Conservation (phyloP, 345 rosid species). For the Populus alba region DNA sequence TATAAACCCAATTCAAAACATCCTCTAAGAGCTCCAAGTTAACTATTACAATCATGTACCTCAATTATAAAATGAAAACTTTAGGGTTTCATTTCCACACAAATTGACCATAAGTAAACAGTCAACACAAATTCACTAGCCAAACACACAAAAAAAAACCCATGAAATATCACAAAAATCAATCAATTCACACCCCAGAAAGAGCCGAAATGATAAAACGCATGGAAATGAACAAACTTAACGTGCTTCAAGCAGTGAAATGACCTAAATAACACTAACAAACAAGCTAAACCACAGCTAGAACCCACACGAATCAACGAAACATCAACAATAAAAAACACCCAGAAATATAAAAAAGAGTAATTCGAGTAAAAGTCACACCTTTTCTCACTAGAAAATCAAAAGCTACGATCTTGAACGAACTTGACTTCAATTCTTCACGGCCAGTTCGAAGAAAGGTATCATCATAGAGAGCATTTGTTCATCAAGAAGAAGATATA, state of each 20-base stretch:
- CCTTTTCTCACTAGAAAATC: constrained; percentile 22
- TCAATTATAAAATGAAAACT: constrained; percentile 21
- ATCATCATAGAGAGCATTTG: constrained; percentile 34
- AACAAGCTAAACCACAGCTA: constrained; percentile 27
- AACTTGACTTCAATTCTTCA: constrained; percentile 36
- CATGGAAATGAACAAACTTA: constrained; percentile 28
- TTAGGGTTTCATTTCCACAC: constrained; percentile 44
- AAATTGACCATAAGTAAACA: constrained; percentile 40
- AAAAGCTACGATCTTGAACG: constrained; percentile 14
- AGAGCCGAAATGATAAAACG: constrained; percentile 37
- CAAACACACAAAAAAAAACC: constrained; percentile 19
- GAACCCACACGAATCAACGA: constrained; percentile 17
- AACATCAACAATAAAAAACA: constrained; percentile 17
- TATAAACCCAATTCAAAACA: constrained; percentile 25
- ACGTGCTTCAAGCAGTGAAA: constrained; percentile 60
- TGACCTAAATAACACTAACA: constrained; percentile 36
- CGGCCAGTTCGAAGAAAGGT: constrained; percentile 39
- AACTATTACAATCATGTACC: constrained; percentile 9
- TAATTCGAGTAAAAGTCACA: constrained; percentile 24
- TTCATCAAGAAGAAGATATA: constrained; percentile 19
- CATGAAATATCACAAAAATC: constrained; percentile 39
- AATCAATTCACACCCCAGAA: constrained; percentile 34
- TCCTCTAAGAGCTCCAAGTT: constrained; percentile 18
- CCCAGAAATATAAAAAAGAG: neutral
- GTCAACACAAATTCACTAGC: constrained; percentile 23